Base-by-base conservation (phyloP, 441 rosid species). In the Melastoma candidum region DNA sequence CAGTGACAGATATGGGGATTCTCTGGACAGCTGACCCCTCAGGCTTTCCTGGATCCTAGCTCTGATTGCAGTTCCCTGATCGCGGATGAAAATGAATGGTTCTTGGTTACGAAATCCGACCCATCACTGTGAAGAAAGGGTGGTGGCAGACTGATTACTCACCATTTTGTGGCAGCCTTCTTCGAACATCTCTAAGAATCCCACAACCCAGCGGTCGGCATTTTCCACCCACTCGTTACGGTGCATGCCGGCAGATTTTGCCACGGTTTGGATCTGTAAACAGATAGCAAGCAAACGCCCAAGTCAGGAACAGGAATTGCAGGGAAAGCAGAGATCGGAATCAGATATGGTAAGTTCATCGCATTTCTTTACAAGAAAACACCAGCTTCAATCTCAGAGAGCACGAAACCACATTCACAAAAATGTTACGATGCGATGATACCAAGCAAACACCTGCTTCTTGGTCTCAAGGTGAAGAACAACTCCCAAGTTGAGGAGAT, bases 111-210 rank as follows among this genome's bases (percentile, higher is more conserved):
- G 0, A 11, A 45, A 52, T 52, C 56, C 14, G 8, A 51, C 3
- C 22, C 22, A 14, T 26, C 43, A 12, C 46, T 0, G 1, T 32
- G 43, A 14, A 10, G 14, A 17, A 12, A 2, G 3, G 1, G 13
- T 26, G 0, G 10, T 1, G 12, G 0, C 0, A 14, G 56, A 36
- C 29, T 9, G 46, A 12, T 39, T 7, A 44, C 24, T 52, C 43
- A 58, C 62, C 62, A 58, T 43, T 43, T 36, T 43, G 27, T 49
- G 62, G 49, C 48, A 58, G 3, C 49, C 25, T 49, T 58, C 62
- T 58, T 49, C 62, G n/a, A 58, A 58, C 54, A 49, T n/a, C 62
- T 49, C 62, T 7, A 58, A 54, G 25, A 58, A 58, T 48, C 62
- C 62, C 49, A 54, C 62, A 39, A 58, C 46, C 1, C 44, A 51